A percentile compares a stretch with the other conserved stretches of the same genome.
phyloP scores from a whole-genome alignment of 108 stramenopile species.

The Licmophora abbreviata region DNA sequence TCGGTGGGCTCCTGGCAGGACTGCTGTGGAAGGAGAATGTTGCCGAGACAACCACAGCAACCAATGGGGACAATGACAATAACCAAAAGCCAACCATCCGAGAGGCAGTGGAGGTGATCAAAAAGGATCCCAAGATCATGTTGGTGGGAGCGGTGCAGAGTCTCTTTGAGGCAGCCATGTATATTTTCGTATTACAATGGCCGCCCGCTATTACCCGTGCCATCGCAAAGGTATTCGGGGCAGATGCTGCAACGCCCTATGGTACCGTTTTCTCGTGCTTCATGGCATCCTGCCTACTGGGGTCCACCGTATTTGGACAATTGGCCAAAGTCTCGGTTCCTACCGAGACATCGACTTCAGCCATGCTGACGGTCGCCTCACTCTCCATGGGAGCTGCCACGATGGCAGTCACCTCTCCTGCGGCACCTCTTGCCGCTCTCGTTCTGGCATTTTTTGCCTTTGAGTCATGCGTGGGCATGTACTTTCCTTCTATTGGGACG shows the following conservation, averaged over 20 bases:
- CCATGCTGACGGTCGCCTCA: constrained; percentile 70
- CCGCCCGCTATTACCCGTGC: constrained; percentile 80
- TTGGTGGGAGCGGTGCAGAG: constrained; percentile 90
- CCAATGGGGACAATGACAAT: neutral
- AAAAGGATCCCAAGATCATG: constrained; percentile 80
- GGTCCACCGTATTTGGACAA: constrained; percentile 77
- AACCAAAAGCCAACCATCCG: constrained; percentile 51
- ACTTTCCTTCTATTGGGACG: constrained; percentile 93
- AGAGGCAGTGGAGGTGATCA: constrained; percentile 70
- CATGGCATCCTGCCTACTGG: constrained; percentile 90
- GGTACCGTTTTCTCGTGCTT: constrained; percentile 90
- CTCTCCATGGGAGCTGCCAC: constrained; percentile 81
- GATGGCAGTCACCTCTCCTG: constrained; percentile 30
- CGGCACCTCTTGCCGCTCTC: constrained; percentile 19
- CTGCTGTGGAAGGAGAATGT: constrained; percentile 92
- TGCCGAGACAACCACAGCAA: constrained; percentile 17
- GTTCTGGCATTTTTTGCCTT: constrained; percentile 67
- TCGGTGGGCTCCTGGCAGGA: constrained; percentile 68
- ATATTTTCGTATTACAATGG: constrained; percentile 94
- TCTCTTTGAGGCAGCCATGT: constrained; percentile 95
- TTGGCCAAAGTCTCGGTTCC: constrained; percentile 52
- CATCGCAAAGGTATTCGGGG: constrained; percentile 50
- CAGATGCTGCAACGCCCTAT: constrained; percentile 59
- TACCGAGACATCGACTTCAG: constrained; percentile 66
- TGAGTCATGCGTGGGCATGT: constrained; percentile 96